Evolutionary conservation across 1,284 basidiomycete species (phyloP).

Genomic region (Coniferiporia weirii): DNA sequence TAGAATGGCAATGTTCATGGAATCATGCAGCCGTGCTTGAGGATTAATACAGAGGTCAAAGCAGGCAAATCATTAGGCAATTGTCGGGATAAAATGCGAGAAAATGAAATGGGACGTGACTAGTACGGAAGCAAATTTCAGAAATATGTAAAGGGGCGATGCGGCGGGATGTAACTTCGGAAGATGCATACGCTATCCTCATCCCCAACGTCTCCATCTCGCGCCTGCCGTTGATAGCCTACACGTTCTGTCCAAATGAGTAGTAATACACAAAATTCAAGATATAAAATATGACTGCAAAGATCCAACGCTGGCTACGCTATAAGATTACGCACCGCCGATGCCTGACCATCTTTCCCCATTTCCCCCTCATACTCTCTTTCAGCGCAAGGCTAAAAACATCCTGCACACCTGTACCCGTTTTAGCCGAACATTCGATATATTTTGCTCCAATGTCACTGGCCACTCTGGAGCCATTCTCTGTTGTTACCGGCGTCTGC

Average conservation of each 20-base stretch:
- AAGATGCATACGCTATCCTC: neutral
- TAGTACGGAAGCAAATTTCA: neutral
- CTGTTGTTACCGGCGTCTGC: slow-evolving; percentile 73
- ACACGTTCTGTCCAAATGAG: neutral
- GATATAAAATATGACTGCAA: neutral
- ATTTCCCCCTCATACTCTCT: slow-evolving; percentile 77
- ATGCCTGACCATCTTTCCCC: slow-evolving; percentile 70
- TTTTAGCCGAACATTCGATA: slow-evolving; percentile 93
- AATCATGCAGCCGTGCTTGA: no score
- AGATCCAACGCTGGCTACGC: neutral
- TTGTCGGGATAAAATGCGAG: neutral
- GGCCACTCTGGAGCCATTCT: slow-evolving; percentile 78
- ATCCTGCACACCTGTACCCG: slow-evolving; percentile 82
- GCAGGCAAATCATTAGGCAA: neutral
- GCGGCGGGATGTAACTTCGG: no score
- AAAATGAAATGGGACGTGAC: neutral
- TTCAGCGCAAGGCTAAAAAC: slow-evolving; percentile 89
- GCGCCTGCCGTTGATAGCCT: neutral
- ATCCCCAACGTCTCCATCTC: neutral
- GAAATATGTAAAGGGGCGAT: no score
- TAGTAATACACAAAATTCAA: slow-evolving; percentile 9
- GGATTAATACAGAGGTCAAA: no score
- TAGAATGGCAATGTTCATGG: no score
- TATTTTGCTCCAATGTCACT: slow-evolving; percentile 95
- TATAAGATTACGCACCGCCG: slow-evolving; percentile 64